Percentiles rank a stretch among this genome's conserved stretches.
These are phyloP conservation scores for Davidsoniella virescens DNA, from an alignment of 2,329 filamentous ascomycete genomes.

Conservation along the genomic window DNA sequence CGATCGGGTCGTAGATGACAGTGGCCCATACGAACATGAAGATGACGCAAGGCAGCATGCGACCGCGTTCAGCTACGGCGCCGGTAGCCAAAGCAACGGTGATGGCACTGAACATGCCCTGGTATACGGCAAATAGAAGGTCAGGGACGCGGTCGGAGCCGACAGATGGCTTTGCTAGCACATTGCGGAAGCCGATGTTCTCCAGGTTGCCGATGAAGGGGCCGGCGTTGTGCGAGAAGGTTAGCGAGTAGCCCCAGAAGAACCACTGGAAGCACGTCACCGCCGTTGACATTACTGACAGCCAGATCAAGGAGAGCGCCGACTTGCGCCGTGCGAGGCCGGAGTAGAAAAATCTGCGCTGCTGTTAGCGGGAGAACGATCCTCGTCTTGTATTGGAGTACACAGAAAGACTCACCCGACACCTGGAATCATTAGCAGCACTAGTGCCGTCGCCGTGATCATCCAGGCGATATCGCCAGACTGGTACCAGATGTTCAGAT, in stretches of 20 bases:
- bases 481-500: conserved; percentile 69
- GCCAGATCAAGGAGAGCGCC: conserved; percentile 71
- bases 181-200: conserved; percentile 69
- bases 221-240: conserved; percentile 49
- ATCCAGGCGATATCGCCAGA: conserved; percentile 76
- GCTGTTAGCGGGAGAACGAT: no score
- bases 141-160: conserved; percentile 53
- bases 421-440: conserved; percentile 83
- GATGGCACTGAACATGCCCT: conserved; percentile 66
- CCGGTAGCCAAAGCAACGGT: conserved; percentile 40
- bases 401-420: conserved; percentile 44
- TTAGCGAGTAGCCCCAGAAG: conserved; percentile 82
- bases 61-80: conserved; percentile 43
- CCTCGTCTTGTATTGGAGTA: no score
- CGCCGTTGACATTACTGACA: conserved; percentile 48
- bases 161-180: conserved; percentile 46
- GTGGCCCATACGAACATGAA: conserved; percentile 59
- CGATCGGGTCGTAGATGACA: conserved; percentile 56
- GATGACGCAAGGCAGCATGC: conserved; percentile 42
- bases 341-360: conserved; percentile 62
- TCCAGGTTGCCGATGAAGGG: conserved; percentile 66
- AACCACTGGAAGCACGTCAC: conserved; percentile 74
- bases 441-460: conserved; percentile 63
- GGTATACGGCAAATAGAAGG: conserved; percentile 69
- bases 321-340: conserved; percentile 80